These are phyloP conservation scores for Cercophora newfieldiana DNA, from an alignment of 495 filamentous ascomycete species.

Conservation along the genomic window DNA sequence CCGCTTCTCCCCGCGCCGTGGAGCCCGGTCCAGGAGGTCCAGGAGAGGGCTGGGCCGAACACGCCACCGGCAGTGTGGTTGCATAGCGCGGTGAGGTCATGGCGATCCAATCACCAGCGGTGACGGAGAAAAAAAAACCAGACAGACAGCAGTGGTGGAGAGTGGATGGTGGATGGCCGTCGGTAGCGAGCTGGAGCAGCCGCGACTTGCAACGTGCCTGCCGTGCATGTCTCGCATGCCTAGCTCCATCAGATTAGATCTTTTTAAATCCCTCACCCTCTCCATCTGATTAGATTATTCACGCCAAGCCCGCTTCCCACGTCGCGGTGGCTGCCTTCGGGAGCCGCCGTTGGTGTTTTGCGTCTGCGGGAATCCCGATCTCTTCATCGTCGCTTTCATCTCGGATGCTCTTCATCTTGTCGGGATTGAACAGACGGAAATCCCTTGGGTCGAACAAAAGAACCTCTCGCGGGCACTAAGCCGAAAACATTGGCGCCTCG, in stretches of 20 bases:
- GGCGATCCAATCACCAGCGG: background rate
- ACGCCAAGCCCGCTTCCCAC: conserved; percentile 26
- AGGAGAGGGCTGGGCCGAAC: no score
- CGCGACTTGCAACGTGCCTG: no score
- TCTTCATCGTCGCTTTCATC: background rate
- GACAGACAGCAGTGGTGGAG: background rate
- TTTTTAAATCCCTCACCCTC: conserved; percentile 30
- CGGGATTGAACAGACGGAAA: no score
- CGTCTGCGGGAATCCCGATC: no score
- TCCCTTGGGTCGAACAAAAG: no score
- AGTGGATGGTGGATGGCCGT: background rate
- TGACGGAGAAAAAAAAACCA: background rate
- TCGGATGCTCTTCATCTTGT: no score
- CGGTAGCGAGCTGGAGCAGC: background rate
- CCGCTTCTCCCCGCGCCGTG: background rate
- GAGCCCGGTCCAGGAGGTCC: background rate
- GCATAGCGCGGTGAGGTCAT: no score
- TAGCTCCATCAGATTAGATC: conserved; percentile 27
- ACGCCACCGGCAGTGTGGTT: background rate
- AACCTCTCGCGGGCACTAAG: no score
- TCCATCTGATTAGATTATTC: conserved; percentile 48
- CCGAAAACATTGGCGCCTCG: background rate
- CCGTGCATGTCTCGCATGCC: conserved; percentile 4
- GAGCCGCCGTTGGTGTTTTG: background rate
- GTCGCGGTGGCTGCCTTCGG: background rate